Base-by-base conservation (phyloP, 2,329 filamentous ascomycete species). In the Talaromyces sp. region DNA sequence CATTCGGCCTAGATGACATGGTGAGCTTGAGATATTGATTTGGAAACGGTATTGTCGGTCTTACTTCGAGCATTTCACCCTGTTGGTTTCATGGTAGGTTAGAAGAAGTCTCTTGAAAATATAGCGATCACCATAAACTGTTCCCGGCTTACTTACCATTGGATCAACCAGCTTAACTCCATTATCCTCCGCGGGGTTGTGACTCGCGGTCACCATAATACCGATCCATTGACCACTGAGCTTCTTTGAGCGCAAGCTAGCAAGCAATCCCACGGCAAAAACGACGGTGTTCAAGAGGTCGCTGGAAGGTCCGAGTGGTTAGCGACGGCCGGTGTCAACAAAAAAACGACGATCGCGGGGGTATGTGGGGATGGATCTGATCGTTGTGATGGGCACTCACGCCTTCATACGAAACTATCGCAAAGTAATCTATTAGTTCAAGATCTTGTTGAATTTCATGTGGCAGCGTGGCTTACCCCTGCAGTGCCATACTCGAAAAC, bases 131-230 rank as follows among this genome's bases (percentile, higher is more conserved):
- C 24, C n/a, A n/a, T n/a, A n/a, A 16, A 13, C 16, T 19, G 22
- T 45, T 32, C 40, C 27, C 11, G 14, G 46, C 56, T 56, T 52
- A 65, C 68, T 61, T 52, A 86, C 84, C 87, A 96, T 89, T 11
- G 94, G 94, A 74, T 99, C 94, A 58, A 99, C 91, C 63, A 99
- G 85, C 82, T 96, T 96, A 72, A 96, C 88, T 47, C 91, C 91
- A 73, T 96, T 96, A 76, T 96, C 91, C 64, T 85, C 82, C 30
- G 91, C 88, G 16, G 90, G 90, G 76, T 96, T 96, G 80, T 96
- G 91, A 68, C 90, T 95, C 57, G 91, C 91, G 37, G 91, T 96
- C 73, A 96, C 89, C 91, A 96, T 96, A 63, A 99, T 88, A 68
- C 94, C 94, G 68, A 99, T 96, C 65, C 90, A 88, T 78, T 95